Evolutionary conservation across 116 monocot genomes (phyloP).

Genomic region (Iris pallida): DNA sequence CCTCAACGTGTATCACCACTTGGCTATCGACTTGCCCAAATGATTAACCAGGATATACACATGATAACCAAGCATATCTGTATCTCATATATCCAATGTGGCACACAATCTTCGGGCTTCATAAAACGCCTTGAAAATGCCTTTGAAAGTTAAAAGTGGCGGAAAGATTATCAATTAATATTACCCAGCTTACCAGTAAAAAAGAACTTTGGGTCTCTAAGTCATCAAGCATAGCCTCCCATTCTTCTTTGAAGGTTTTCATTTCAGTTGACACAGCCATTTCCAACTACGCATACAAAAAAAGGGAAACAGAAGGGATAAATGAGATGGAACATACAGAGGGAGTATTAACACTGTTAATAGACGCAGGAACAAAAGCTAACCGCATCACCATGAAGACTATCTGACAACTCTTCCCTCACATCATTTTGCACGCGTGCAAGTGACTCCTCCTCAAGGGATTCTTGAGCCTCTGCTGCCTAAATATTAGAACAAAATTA

Average conservation of each 20-base stretch:
- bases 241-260: constrained; percentile 62
- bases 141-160: too few relatives aligned
- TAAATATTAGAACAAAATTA: constrained; percentile 38
- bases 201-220: constrained; percentile 74
- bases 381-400: constrained; percentile 77
- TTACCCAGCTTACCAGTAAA: constrained; percentile 49
- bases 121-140: too few relatives aligned
- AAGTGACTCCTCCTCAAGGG: constrained; percentile 85
- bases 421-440: constrained; percentile 76
- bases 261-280: constrained; percentile 70
- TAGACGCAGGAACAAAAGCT: constrained; percentile 14
- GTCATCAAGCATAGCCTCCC: constrained; percentile 75
- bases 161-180: background rate
- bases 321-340: background rate
- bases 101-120: too few relatives aligned
- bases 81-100: too few relatives aligned
- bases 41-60: too few relatives aligned
- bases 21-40: too few relatives aligned
- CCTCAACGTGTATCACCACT: too few relatives aligned
- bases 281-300: constrained; percentile 54
- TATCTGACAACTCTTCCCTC: constrained; percentile 63
- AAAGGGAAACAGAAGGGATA: constrained; percentile 2
- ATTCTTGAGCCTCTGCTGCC: constrained; percentile 97
- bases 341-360: background rate
- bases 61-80: too few relatives aligned